Conservation (phyloP, 768 basidiomycete genomes). For the Xerocomellus intermedius region DNA sequence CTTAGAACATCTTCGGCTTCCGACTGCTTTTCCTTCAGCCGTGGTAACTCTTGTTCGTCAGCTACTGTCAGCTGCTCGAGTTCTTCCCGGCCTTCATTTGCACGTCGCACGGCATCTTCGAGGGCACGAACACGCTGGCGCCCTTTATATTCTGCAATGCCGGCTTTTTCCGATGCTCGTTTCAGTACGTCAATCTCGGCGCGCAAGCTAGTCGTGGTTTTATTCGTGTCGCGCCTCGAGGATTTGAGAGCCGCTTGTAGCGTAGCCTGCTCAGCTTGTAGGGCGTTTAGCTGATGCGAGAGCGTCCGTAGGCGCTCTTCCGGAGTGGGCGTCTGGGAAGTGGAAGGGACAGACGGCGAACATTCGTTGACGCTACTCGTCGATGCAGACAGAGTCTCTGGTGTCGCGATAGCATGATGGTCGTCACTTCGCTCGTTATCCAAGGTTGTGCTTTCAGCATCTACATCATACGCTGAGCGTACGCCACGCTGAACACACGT, state of each 20-base stretch:
- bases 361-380: conserved; percentile 24
- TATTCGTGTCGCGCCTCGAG: conserved; percentile 77
- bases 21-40: conserved; percentile 39
- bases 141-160: conserved; percentile 71
- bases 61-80: conserved; percentile 39
- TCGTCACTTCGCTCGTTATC: conserved; percentile 27
- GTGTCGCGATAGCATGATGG: neutral
- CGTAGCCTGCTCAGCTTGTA: conserved; percentile 65
- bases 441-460: conserved; percentile 20
- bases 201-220: conserved; percentile 76
- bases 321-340: conserved; percentile 40
- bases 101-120: conserved; percentile 85
- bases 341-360: conserved; percentile 24
- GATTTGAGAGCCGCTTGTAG: conserved; percentile 71
- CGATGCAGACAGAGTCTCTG: conserved; percentile 24
- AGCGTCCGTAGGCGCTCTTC: conserved; percentile 70
- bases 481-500: conserved; percentile 6
- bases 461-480: conserved; percentile 10
- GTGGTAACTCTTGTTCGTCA: conserved; percentile 41
- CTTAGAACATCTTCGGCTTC: conserved; percentile 42
- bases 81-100: conserved; percentile 53
- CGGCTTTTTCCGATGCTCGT: conserved; percentile 78
- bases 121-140: conserved; percentile 85
- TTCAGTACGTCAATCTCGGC: conserved; percentile 83
- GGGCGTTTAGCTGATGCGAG: conserved; percentile 59